These are phyloP conservation scores for Penicillium capsulatum DNA, from an alignment of 2,329 filamentous ascomycete genomes.

Conservation along the genomic window DNA sequence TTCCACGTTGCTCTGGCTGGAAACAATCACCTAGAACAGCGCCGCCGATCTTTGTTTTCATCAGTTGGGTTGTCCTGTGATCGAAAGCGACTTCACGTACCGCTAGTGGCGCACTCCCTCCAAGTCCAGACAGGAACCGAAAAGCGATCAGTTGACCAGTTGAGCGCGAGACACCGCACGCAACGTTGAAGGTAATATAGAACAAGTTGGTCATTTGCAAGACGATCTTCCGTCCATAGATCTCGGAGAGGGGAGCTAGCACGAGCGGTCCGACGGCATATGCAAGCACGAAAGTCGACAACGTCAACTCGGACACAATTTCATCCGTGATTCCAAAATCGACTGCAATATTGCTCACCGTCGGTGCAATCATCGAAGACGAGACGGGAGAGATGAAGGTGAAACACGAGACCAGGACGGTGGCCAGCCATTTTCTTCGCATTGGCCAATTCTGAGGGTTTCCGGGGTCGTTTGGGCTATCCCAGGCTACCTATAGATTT, in stretches of 20 bases:
- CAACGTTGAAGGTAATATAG: constrained; percentile 53
- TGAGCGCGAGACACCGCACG: constrained; percentile 51
- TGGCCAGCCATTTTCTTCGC: constrained; percentile 6
- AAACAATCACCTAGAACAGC: constrained; percentile 2
- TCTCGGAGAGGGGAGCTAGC: constrained; percentile 48
- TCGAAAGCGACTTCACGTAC: not conserved
- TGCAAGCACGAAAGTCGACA: constrained; percentile 38
- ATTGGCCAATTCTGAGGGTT: constrained; percentile 12
- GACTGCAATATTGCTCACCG: not conserved
- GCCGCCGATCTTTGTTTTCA: constrained; percentile 20
- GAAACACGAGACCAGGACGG: constrained; percentile 14
- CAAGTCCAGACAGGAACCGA: constrained; percentile 43
- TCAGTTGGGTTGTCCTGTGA: not conserved
- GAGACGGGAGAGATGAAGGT: constrained; percentile 3
- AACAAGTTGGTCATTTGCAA: constrained; percentile 50
- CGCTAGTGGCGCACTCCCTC: constrained; percentile 5
- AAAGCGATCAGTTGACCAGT: constrained; percentile 51
- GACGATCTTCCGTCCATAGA: constrained; percentile 50
- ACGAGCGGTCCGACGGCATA: constrained; percentile 48
- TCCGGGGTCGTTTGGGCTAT: constrained; percentile 7
- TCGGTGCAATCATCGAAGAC: constrained; percentile 1
- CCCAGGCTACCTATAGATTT: constrained; percentile 8
- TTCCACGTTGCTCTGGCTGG: constrained; percentile 54
- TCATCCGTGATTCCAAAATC: not conserved
- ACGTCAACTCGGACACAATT: not conserved